Evolutionary conservation across 2,329 filamentous ascomycete species (phyloP), one percentile per base, ranked within the genome.

Genomic region (Botrytis paeoniae): DNA sequence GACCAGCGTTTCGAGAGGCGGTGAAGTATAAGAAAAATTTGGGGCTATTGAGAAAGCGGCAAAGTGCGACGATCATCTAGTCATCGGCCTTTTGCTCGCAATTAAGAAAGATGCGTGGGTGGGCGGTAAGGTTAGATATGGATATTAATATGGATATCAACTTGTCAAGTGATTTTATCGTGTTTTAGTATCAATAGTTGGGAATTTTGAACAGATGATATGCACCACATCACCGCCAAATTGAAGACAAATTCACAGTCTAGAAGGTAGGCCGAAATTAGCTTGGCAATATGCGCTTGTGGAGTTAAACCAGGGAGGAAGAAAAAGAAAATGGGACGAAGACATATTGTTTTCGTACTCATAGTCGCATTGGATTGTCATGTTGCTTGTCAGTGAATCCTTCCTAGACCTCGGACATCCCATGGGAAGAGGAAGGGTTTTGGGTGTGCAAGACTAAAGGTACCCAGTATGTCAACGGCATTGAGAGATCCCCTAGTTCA

Each of bases 1-100:
- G 60, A 68, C 72, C 62, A 75, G 71, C 71, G 75, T 76, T 76
- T 76, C 73, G 73, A 65, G 64, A 57, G 39, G 64, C 64, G 64
- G 64, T 68, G 64, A 68, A 32, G 64, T 14, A 22, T 4, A 41
- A 71, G 29, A 14, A 32, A 22, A 9, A 9, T 32, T 41, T 1
- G 48, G 48, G 29, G 37, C 37, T 43, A 48, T 32, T 14, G 41
- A 45, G 37, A 62, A 43, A 62, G 37, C n/a, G 51, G 51, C 39
- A 45, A 48, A n/a, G 68, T 43, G 51, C 68, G 54, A 62, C 41
- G 51, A 37, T 62, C 39, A 43, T 62, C n/a, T 8, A 62, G 54
- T 29, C 32, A 62, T 70, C n/a, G 64, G 20, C 12, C 37, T 62
- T 62, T 70, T 41, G 12, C 20, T 45, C 22, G 51, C n/a, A 37